These are phyloP conservation scores for Dictyostelium discoideum DNA, from an alignment of 78 protist species.

Conservation along the genomic window dicty_2.7 NC_007088.5:6411501-6412000, in stretches of 20 bases:
- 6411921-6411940: conserved; percentile 48
- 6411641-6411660: background rate
- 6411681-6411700: background rate
- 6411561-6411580: conserved; percentile 45
- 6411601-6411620: background rate
- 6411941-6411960: conserved; percentile 42
- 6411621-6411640: background rate
- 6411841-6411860: conserved; percentile 44
- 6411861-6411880: conserved; percentile 41
- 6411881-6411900: conserved; percentile 44
- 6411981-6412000: conserved; percentile 1
- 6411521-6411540: conserved; percentile 61
- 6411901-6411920: conserved; percentile 66
- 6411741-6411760: conserved; percentile 72
- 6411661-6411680: background rate
- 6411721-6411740: conserved; percentile 43
- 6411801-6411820: conserved; percentile 72
- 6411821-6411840: conserved; percentile 34
- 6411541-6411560: conserved; percentile 48
- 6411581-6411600: background rate
- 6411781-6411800: conserved; percentile 43
- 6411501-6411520: conserved; percentile 64
- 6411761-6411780: conserved; percentile 25
- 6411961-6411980: conserved; percentile 61
- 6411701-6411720: conserved; percentile 31